Percentiles rank a stretch among this genome's conserved stretches.
Conservation (phyloP, 441 rosid genomes). For the Syzygium syzygioides region DNA sequence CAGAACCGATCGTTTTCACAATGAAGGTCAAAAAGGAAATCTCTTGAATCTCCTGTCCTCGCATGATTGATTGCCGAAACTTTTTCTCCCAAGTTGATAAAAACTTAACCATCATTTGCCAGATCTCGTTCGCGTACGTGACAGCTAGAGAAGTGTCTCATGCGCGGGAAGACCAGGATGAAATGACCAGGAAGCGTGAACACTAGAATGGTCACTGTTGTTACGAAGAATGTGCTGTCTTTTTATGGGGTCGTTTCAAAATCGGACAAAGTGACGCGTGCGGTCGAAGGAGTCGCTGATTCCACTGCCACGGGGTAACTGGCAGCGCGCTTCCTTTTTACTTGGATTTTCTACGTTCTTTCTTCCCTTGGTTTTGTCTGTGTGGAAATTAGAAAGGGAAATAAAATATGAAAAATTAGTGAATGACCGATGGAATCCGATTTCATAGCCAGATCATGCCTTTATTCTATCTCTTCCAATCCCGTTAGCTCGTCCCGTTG, state of each 20-base stretch:
- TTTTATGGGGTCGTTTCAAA: not conserved
- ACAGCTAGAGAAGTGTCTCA: not conserved
- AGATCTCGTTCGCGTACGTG: not conserved
- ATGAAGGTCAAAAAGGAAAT: not conserved
- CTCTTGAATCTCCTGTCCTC: not conserved
- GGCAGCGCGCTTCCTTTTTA: not conserved
- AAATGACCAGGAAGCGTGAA: not conserved
- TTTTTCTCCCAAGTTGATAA: not conserved
- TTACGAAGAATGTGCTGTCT: not conserved
- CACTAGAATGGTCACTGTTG: not conserved
- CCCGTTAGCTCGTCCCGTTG: not conserved
- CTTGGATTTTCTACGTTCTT: not conserved
- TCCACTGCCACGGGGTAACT: not conserved
- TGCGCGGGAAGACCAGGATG: not conserved
- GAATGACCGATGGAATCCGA: not conserved
- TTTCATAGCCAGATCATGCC: not conserved
- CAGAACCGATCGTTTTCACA: not conserved
- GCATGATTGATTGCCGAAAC: not conserved
- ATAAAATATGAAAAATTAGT: not conserved
- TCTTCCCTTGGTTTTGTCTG: not conserved
- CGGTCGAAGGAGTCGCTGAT: not conserved
- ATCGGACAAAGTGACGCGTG: not conserved
- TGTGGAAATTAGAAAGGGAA: not conserved
- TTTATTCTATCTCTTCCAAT: fast-evolving
- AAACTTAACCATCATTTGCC: not conserved